Conservation (phyloP, 2,329 filamentous ascomycete species). For the Calonectria hongkongensis region DNA sequence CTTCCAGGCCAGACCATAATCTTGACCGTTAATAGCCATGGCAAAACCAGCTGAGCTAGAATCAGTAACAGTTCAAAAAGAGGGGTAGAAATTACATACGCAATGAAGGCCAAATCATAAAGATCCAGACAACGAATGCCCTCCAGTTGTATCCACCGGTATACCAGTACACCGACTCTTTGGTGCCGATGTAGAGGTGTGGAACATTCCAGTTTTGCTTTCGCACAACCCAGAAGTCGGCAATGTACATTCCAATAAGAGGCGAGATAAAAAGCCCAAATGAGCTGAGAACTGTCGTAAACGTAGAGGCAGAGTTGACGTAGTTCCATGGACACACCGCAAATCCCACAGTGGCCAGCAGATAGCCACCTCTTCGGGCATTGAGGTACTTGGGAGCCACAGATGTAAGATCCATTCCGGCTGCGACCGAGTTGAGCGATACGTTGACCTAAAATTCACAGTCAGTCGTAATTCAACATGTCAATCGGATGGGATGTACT, state of each 20-base stretch:
- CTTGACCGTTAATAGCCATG: not conserved
- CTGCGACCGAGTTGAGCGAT: conserved; percentile 7
- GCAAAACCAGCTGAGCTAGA: not conserved
- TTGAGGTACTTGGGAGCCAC: conserved; percentile 18
- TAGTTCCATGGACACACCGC: conserved; percentile 13
- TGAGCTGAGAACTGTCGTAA: conserved; percentile 6
- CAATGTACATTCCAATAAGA: conserved; percentile 19
- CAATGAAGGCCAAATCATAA: conserved; percentile 22
- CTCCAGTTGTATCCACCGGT: conserved; percentile 19
- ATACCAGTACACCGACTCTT: conserved; percentile 13
- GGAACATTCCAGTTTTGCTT: conserved; percentile 14
- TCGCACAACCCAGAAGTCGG: conserved; percentile 20
- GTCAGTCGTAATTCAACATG: not conserved
- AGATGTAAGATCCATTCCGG: conserved; percentile 14
- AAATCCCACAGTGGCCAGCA: conserved; percentile 1
- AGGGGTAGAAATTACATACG: not conserved
- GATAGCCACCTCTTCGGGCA: conserved; percentile 9
- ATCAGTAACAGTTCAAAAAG: not conserved
- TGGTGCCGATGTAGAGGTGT: conserved; percentile 6
- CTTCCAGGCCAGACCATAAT: conserved; percentile 12
- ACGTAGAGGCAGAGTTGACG: conserved; percentile 17
- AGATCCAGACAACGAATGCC: conserved; percentile 10
- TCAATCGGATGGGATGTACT: not conserved
- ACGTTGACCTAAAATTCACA: not conserved
- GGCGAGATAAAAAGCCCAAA: conserved; percentile 12